A percentile compares a stretch with the other conserved stretches of the same genome.
Conservation (phyloP, 208 protist species). For the Acanthamoeba healyi region DNA sequence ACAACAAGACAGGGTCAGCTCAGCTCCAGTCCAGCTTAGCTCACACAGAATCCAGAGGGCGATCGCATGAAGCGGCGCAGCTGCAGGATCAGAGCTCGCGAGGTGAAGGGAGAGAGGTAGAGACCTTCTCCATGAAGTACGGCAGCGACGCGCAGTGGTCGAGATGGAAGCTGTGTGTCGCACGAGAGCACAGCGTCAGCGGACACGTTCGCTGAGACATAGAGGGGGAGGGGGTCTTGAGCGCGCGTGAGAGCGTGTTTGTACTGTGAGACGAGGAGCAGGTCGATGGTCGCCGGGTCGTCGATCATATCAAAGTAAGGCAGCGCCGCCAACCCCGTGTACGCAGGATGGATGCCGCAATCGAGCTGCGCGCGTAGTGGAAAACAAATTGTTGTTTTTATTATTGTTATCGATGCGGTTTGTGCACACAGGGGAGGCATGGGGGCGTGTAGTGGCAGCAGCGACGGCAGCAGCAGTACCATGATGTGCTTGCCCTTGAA, state of each 20-base stretch:
- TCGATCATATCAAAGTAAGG: constrained; percentile 98
- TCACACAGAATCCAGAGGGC: too few species aligned
- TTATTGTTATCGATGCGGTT: too few species aligned
- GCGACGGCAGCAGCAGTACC: too few species aligned
- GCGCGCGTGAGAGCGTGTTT: constrained; percentile 79
- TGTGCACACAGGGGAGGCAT: too few species aligned
- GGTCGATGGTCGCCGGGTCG: constrained; percentile 92
- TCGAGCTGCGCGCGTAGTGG: constrained; percentile 94
- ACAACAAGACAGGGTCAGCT: too few species aligned
- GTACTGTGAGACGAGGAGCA: constrained; percentile 97
- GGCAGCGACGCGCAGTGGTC: constrained; percentile 97
- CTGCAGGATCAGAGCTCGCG: too few species aligned
- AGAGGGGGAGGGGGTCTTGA: not conserved
- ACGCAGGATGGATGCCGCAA: constrained; percentile 98
- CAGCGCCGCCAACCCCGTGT: constrained; percentile 95
- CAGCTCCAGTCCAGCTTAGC: not conserved
- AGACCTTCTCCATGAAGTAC: constrained; percentile 94
- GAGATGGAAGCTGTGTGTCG: constrained; percentile 93
- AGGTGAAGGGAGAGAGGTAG: not conserved
- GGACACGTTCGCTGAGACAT: not conserved
- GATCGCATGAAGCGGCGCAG: not conserved
- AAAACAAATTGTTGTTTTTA: too few species aligned
- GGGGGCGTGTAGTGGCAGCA: not conserved
- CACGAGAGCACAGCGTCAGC: too few species aligned
- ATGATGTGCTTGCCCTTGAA: constrained; percentile 98